Base-by-base conservation (phyloP, 2,329 filamentous ascomycete genomes). In the Hymenoscyphus scutula region DNA sequence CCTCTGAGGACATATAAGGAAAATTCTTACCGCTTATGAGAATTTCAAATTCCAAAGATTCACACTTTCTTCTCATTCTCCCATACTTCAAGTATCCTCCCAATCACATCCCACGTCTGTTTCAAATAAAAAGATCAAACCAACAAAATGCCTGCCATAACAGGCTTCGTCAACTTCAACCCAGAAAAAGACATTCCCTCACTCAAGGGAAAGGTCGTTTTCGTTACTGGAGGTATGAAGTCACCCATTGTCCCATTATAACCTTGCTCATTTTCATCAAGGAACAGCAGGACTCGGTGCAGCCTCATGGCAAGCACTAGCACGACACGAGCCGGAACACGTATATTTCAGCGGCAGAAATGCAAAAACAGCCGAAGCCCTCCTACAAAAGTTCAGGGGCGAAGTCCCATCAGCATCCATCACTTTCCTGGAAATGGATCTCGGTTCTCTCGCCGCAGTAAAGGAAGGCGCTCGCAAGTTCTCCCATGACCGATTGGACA, bases 201-300 rank as follows among this genome's bases (percentile, higher is more conserved):
- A 13, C 59, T 69, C 15, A 53, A 57, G 17, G 62, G 60, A 19
- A 68, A 67, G 60, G 67, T 69, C 1, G 59, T 69, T 19, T 64
- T 68, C 27, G 57, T 68, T 13, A 67, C 64, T 19, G 64, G 66
- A 60, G 67, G 66, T 67, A 56, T 3, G 8, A 23, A 7, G 5
- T 3, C 7, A 48, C 41, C 34, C 17, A 10, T 11, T 15, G 32
- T 7, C 10, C 7, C 7, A 53, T 48, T 38, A 2, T 7, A 3
- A n/a, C 30, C 13, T 17, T 45, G 48, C 41, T 60, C 25, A 54
- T 19, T 37, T 53, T 17, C 53, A 15, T 17, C n/a, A 5, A 56
- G 69, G 67, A 5, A 70, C 67, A 62, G 71, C 75, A 19, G 81
- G 81, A 0, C 74, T 84, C 0, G 81, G 82, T n/a, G 76, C 73